Evolutionary conservation across 2,329 filamentous ascomycete species (phyloP).

Genomic region (Pseudogymnoascus sp.): DNA sequence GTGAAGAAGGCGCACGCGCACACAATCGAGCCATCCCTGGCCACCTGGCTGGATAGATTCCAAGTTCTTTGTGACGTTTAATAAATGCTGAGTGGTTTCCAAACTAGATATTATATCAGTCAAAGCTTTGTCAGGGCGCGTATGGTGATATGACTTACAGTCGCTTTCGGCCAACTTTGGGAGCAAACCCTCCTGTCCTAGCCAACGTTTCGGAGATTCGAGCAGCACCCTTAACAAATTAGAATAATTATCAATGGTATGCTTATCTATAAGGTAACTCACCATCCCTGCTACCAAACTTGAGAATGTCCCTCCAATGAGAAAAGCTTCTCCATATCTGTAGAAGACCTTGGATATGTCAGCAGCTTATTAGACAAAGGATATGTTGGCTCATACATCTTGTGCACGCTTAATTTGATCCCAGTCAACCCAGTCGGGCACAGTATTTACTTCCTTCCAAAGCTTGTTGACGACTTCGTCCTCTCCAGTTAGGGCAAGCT

Average conservation of each 20-base stretch:
- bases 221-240: conserved; percentile 58
- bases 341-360: conserved; percentile 50
- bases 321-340: conserved; percentile 60
- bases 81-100: conserved; percentile 69
- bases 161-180: conserved; percentile 57
- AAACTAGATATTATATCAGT: conserved; percentile 27
- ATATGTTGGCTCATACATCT: conserved; percentile 33
- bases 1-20: conserved; percentile 64
- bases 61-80: conserved; percentile 61
- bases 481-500: conserved; percentile 41
- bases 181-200: conserved; percentile 66
- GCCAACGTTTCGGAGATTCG: conserved; percentile 67
- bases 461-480: conserved; percentile 50
- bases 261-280: neutral
- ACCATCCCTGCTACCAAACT: conserved; percentile 7
- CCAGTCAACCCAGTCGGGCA: conserved; percentile 75
- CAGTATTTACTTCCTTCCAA: conserved; percentile 59
- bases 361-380: neutral
- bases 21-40: conserved; percentile 54
- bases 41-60: conserved; percentile 62
- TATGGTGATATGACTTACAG: conserved; percentile 35
- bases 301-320: conserved; percentile 37
- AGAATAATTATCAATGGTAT: neutral
- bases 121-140: conserved; percentile 7
- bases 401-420: conserved; percentile 66